Evolutionary conservation across 192 early-diverging fungal genomes (phyloP).

Genomic region (Coemansia sp.): DNA sequence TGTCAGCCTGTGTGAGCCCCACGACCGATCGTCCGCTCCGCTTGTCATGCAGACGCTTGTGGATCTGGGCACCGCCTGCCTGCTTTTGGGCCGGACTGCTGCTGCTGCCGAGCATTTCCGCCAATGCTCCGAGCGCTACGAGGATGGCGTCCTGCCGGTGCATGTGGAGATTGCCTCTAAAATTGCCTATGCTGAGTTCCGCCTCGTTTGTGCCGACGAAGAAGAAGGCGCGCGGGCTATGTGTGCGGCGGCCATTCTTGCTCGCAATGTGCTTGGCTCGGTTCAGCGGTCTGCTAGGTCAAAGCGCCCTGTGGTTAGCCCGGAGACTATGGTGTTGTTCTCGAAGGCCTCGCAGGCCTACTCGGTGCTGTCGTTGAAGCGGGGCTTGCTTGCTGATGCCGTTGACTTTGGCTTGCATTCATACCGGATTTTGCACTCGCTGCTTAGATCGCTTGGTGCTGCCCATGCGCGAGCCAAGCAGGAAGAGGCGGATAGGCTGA

Average conservation of each 20-base stretch:
- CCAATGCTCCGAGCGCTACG: constrained; percentile 27
- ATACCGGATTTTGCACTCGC: constrained; percentile 42
- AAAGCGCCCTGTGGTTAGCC: constrained; percentile 13
- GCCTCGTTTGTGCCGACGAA: constrained; percentile 26
- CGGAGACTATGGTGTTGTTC: constrained; percentile 34
- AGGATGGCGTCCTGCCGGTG: constrained; percentile 28
- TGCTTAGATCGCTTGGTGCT: constrained; percentile 28
- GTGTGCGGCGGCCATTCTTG: constrained; percentile 16
- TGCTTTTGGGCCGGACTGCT: constrained; percentile 22
- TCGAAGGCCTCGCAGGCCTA: constrained; percentile 31
- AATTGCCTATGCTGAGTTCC: constrained; percentile 29
- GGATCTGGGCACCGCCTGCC: constrained; percentile 20
- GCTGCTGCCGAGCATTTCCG: constrained; percentile 23
- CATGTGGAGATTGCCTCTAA: constrained; percentile 32
- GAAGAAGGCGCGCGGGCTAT: constrained; percentile 16
- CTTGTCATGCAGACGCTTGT: constrained; percentile 30
- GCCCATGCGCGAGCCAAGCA: constrained; percentile 12
- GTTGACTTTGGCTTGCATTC: constrained; percentile 46
- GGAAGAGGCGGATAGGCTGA: background rate
- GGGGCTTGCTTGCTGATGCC: constrained; percentile 41
- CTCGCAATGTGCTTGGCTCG: constrained; percentile 15
- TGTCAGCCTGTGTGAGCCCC: constrained; percentile 12
- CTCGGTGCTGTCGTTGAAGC: constrained; percentile 38
- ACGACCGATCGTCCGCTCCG: constrained; percentile 17
- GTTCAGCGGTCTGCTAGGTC: background rate